Conservation (phyloP, 2,329 filamentous ascomycete genomes). For the Colletotrichum aenigma region DNA sequence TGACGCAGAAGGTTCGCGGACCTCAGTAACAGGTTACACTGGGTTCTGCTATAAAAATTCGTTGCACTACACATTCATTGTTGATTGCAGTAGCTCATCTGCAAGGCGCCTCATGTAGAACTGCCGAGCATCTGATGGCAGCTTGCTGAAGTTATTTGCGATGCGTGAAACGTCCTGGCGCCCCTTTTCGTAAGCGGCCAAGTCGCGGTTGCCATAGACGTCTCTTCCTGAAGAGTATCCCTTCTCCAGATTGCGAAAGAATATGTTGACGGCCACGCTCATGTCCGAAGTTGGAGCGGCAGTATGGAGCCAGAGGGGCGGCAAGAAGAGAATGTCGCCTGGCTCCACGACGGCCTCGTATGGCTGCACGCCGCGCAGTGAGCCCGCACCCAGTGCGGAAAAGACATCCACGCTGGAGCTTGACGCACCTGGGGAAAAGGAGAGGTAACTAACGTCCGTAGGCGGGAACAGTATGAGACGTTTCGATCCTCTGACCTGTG, state of each 20-base stretch:
- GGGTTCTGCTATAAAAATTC: not conserved
- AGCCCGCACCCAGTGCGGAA: constrained; percentile 42
- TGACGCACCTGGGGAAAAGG: constrained; percentile 77
- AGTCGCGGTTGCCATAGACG: constrained; percentile 86
- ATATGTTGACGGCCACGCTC: constrained; percentile 87
- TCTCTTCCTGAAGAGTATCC: constrained; percentile 78
- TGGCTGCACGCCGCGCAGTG: constrained; percentile 59
- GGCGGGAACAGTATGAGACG: constrained; percentile 80
- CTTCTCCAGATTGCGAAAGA: constrained; percentile 74
- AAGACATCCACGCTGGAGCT: constrained; percentile 82
- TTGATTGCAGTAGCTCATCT: constrained; percentile 60
- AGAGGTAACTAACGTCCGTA: constrained; percentile 70
- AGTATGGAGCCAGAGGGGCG: constrained; percentile 84
- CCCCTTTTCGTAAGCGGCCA: constrained; percentile 84
- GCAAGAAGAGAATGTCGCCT: constrained; percentile 81
- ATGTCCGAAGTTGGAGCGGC: constrained; percentile 61
- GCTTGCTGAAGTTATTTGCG: constrained; percentile 62
- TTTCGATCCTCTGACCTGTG: constrained; percentile 77
- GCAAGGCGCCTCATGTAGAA: constrained; percentile 80
- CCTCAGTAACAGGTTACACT: not conserved
- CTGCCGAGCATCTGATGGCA: constrained; percentile 69
- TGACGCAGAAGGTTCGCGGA: not conserved
- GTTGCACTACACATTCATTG: not conserved
- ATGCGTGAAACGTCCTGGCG: constrained; percentile 75
- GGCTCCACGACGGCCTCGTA: constrained; percentile 69